A percentile compares a stretch with the other conserved stretches of the same genome.
phyloP scores from a whole-genome alignment of 2,329 filamentous ascomycete genomes.

The Colletotrichum siamense region DNA sequence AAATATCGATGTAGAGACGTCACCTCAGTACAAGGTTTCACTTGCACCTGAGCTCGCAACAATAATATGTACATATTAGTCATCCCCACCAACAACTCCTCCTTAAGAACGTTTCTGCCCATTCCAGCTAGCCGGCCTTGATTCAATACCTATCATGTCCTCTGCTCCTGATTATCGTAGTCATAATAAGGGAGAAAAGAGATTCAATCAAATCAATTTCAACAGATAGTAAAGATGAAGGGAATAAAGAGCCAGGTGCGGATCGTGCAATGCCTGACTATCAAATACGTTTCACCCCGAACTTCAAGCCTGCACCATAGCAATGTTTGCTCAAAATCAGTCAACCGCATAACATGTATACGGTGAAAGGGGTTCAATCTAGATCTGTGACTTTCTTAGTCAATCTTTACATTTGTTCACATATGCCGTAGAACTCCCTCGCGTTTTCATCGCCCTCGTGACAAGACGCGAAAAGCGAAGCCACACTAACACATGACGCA shows the following conservation, averaged over 20 bases:
- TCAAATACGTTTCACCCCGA: no score
- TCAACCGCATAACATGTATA: no score
- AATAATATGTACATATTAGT: not conserved
- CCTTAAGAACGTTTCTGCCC: not conserved
- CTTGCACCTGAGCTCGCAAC: not conserved
- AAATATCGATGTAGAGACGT: not conserved
- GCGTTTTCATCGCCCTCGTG: not conserved
- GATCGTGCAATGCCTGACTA: no score
- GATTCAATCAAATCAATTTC: no score
- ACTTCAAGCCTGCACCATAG: no score
- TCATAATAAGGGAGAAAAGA: no score
- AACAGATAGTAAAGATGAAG: no score
- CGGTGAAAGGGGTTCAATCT: no score
- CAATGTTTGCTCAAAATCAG: no score
- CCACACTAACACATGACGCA: not conserved
- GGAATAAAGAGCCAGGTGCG: no score
- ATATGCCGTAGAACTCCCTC: not conserved
- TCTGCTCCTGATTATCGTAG: no score
- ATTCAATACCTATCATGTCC: no score
- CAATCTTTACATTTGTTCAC: accelerated
- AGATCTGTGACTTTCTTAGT: not conserved
- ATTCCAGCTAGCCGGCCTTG: not conserved
- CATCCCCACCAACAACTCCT: not conserved
- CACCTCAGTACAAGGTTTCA: not conserved
- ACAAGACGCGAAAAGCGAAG: not conserved